Conservation (phyloP, 192 early-diverging fungal genomes). For the Oehlia diaphana region DNA sequence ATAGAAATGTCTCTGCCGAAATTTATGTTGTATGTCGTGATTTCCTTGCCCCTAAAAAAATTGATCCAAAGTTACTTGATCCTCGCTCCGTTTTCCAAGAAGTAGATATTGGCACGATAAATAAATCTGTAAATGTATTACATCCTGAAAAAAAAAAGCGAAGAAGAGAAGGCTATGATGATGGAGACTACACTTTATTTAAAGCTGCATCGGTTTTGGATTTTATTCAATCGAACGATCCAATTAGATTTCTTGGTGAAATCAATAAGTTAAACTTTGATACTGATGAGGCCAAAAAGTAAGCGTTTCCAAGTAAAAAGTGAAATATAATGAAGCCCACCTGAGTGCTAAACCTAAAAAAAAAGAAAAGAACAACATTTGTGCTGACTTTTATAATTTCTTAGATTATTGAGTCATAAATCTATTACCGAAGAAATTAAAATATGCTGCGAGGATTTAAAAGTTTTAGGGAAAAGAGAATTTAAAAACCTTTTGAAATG, state of each 20-base stretch:
- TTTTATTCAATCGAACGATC: conserved; percentile 78
- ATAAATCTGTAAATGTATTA: conserved; percentile 72
- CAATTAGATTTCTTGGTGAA: conserved; percentile 73
- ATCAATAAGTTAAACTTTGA: conserved; percentile 78
- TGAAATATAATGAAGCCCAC: no score
- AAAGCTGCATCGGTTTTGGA: conserved; percentile 72
- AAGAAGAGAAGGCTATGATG: conserved; percentile 95
- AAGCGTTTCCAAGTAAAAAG: conserved; percentile 29
- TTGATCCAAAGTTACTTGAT: conserved; percentile 92
- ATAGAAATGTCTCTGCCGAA: conserved; percentile 96
- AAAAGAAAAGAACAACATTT: no score
- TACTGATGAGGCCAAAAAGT: conserved; percentile 63
- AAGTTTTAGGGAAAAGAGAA: conserved; percentile 91
- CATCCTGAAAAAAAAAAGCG: conserved; percentile 91
- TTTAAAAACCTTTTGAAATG: conserved; percentile 91
- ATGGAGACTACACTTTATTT: conserved; percentile 91
- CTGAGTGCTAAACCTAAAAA: no score
- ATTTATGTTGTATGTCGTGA: conserved; percentile 98
- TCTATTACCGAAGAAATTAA: conserved; percentile 83
- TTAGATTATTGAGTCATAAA: conserved; percentile 49
- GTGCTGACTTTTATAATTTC: conserved; percentile 7
- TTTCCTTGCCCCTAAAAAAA: conserved; percentile 90
- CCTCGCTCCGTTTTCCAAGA: conserved; percentile 95
- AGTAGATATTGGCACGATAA: conserved; percentile 61
- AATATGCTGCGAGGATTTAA: conserved; percentile 81